Base-by-base conservation (phyloP, 257 asterid species). In the Coffea canephora region DNA sequence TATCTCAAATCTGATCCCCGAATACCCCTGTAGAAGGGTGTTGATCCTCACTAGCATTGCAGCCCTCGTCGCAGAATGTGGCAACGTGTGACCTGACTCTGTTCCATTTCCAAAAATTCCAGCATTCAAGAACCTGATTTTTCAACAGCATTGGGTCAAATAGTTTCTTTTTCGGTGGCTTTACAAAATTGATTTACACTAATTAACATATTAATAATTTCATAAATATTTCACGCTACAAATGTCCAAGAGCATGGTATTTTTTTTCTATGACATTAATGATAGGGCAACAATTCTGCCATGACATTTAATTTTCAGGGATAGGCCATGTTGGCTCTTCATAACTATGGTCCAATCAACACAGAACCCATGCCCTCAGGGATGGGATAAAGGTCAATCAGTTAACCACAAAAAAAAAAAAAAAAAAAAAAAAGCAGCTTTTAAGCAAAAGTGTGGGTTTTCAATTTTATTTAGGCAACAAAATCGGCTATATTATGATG, bases 1-100 rank as follows among this genome's bases (percentile, higher is more conserved):
- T 68, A 83, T 83, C 80, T 83, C 86, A 64, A 73, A 79, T 73
- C 86, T 75, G 54, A 83, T 83, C 71, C 86, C 86, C 3, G 86
- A 83, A 64, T 83, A 83, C 10, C 86, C 86, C 62, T 83, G 86
- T 13, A 83, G 75, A 19, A 83, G 86, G 55, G 86, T 83, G 74
- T 83, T 83, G 64, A 83, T 71, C 36, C 86, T 57, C 1, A 83
- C 83, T 0, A 83, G 86, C 78, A 83, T 83, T 59, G 86, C 83
- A 43, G 86, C 86, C 74, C 83, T 83, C 64, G 86, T 79, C 69
- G 82, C 77, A 12, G 83, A 52, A 6, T 79, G 78, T 75, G 86
- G 81, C 75, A 83, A 65, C 43, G 78, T 75, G 23, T 79, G 83
- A 57, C 66, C 10, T 34, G 80, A 75, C 8, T 83, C 86, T 27